Evolutionary conservation across 768 basidiomycete genomes (phyloP).

Genomic region (Dacryopinax spathularia): DNA sequence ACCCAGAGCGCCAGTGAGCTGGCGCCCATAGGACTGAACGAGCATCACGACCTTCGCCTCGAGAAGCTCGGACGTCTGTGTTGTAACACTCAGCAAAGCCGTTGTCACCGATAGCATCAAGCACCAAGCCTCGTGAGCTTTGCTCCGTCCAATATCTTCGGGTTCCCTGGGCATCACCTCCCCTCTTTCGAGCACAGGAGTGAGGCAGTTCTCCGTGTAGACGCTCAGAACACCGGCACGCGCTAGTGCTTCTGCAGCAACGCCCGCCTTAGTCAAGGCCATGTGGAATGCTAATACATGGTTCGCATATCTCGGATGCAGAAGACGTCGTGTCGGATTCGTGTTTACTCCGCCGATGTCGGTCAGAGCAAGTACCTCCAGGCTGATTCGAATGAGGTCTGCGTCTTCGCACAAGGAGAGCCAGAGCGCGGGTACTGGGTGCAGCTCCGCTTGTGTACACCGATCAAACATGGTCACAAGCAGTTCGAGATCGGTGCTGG

Average conservation of each 20-base stretch:
- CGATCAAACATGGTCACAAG: constrained; percentile 74
- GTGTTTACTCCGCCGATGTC: constrained; percentile 46
- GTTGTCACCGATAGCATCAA: constrained; percentile 70
- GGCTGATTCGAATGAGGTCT: constrained; percentile 57
- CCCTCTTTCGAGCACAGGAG: constrained; percentile 59
- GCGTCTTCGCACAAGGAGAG: constrained; percentile 65
- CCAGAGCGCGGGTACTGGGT: constrained; percentile 59
- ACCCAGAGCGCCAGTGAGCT: constrained; percentile 57
- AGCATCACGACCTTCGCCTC: constrained; percentile 75
- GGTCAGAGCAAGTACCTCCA: constrained; percentile 54
- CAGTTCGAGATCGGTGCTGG: constrained; percentile 55
- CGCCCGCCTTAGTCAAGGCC: constrained; percentile 58
- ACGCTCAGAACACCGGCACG: constrained; percentile 68
- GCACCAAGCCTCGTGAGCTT: constrained; percentile 70
- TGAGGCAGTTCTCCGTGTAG: constrained; percentile 72
- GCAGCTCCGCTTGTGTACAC: constrained; percentile 54
- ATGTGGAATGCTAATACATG: constrained; percentile 79
- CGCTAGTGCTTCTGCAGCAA: constrained; percentile 72
- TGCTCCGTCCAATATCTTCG: constrained; percentile 59
- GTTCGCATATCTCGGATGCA: constrained; percentile 56
- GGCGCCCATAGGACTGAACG: constrained; percentile 69
- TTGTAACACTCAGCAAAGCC: constrained; percentile 43
- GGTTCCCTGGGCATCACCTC: constrained; percentile 50
- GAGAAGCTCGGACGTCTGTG: constrained; percentile 57
- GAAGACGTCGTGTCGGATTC: constrained; percentile 44